Base-by-base conservation (phyloP, 2,329 filamentous ascomycete genomes). In the Aspergillus awamori region DNA sequence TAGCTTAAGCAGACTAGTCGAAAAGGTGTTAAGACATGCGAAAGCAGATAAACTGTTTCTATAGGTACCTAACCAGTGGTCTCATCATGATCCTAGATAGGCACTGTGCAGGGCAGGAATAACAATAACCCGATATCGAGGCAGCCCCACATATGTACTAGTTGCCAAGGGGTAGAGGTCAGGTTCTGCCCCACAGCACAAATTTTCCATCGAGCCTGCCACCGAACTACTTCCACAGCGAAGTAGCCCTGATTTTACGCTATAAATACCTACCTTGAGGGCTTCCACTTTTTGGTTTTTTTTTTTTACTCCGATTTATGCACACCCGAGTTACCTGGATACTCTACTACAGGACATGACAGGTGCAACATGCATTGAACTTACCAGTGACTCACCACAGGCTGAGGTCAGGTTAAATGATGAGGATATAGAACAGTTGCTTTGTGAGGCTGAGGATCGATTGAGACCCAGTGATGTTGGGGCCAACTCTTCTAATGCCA, bases 371-470 rank as follows among this genome's bases (percentile, higher is more conserved):
- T 52, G 58, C 30, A 11, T 17, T 39, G 26, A 49, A 26, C 13
- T 47, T 15, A 33, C 48, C 28, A 11, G 15, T 8, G 17, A 36
- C 53, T 26, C n/a, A 56, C n/a, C n/a, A 20, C 43, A 28, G 20
- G 55, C 57, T 30, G 51, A 70, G 45, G 78, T 81, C 56, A 81
- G 83, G 57, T 76, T 89, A 63, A 85, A 83, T 39, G 87, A 90
- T 72, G 83, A 86, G 65, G 84, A 89, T 70, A 84, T 91, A 54
- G 83, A 86, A 57, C 78, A 84, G 70, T 80, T 91, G 59, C 82
- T 91, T 55, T 81, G 82, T 57, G 83, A 89, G 75, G 88, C 89
- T 59, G 86, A 89, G 69, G 74, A 77, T 61, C 82, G 88, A 63
- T 76, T 90, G 63, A 75, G 68, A 67, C 72, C 72, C 66, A 68